Evolutionary conservation across 2,329 filamentous ascomycete genomes (phyloP).

Genomic region (Pleochaeta shiraiana): DNA sequence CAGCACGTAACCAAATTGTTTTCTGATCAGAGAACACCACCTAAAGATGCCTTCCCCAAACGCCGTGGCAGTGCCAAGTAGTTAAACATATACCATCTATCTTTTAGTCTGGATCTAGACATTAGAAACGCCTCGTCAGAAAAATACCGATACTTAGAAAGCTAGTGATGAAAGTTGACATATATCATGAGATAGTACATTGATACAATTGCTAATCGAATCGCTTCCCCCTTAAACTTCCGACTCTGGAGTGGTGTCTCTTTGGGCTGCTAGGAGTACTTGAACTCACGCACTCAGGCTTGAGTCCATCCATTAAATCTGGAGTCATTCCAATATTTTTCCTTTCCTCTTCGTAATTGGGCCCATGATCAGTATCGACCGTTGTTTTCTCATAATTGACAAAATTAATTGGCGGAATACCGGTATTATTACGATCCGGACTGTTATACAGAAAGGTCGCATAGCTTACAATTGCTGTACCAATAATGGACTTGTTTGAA

Average conservation of each 20-base stretch:
- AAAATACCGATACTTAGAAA: too few species aligned
- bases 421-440: conserved; percentile 34
- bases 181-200: too few species aligned
- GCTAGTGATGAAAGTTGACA: too few species aligned
- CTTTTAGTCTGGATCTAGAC: too few species aligned
- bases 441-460: conserved; percentile 73
- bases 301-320: conserved; percentile 15
- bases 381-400: conserved; percentile 51
- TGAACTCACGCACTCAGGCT: conserved; percentile 28
- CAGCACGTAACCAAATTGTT: not conserved
- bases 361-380: conserved; percentile 18
- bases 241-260: conserved; percentile 22
- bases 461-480: conserved; percentile 55
- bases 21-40: not conserved
- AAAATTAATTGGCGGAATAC: conserved; percentile 44
- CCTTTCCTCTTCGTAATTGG: conserved; percentile 15
- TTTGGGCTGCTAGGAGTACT: conserved; percentile 28
- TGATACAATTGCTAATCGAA: too few species aligned
- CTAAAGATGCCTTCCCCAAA: not conserved
- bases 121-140: too few species aligned
- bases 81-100: too few species aligned
- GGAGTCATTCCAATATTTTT: conserved; percentile 12
- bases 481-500: conserved; percentile 47
- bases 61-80: not conserved
- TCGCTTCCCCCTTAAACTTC: conserved; percentile 20